phyloP scores from a whole-genome alignment of 2,329 filamentous ascomycete species.

The Calcarisporium arbuscula region DNA sequence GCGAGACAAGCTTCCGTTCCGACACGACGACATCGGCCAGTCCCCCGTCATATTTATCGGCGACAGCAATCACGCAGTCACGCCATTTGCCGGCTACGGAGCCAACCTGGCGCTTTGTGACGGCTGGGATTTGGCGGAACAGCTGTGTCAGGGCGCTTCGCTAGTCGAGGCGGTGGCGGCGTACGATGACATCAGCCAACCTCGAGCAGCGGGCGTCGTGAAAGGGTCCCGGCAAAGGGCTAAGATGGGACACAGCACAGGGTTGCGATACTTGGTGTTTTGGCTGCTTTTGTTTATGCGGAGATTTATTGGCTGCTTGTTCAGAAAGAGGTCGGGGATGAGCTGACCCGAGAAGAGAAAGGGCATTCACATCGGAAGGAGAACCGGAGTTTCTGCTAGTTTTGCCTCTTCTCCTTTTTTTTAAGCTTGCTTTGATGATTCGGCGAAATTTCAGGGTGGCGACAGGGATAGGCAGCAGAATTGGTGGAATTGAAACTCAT shows the following conservation, averaged over 20 bases:
- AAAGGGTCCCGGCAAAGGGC: constrained; percentile 16
- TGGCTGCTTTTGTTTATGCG: constrained; percentile 13
- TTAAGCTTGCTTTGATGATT: too few relatives aligned
- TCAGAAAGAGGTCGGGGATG: constrained; percentile 10
- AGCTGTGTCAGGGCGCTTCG: constrained; percentile 22
- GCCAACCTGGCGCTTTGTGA: constrained; percentile 42
- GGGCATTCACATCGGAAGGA: too few relatives aligned
- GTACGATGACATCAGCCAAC: constrained; percentile 30
- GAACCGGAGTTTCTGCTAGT: too few relatives aligned
- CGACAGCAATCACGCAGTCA: constrained; percentile 44
- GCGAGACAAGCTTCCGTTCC: constrained; percentile 37
- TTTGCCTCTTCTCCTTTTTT: too few relatives aligned
- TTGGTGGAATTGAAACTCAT: too few relatives aligned
- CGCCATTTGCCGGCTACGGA: constrained; percentile 42
- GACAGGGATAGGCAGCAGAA: too few relatives aligned
- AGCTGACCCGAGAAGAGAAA: too few relatives aligned
- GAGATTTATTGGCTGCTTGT: constrained; percentile 14
- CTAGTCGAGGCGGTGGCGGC: constrained; percentile 20
- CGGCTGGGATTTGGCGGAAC: constrained; percentile 38
- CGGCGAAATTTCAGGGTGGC: too few relatives aligned
- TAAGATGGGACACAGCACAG: constrained; percentile 17
- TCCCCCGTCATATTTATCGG: constrained; percentile 38
- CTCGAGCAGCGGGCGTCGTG: constrained; percentile 22
- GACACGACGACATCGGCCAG: constrained; percentile 20
- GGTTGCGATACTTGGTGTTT: constrained; percentile 16